Conservation (phyloP, 306 rosid genomes). For the Echinosophora koreensis region DNA sequence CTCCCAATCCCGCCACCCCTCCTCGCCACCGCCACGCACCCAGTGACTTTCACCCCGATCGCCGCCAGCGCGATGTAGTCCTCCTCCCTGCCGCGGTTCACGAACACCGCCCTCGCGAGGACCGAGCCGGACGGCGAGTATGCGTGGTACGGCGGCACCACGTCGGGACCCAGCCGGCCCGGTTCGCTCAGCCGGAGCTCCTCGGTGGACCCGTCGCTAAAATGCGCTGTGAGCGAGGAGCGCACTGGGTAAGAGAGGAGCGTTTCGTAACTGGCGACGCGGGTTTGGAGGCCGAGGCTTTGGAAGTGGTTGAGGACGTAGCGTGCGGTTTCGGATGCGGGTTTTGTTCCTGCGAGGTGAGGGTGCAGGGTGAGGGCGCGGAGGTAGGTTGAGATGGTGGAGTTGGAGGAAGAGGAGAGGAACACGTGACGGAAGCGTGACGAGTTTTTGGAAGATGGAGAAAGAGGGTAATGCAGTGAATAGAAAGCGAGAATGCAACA, state of each 20-base stretch:
- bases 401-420: constrained; percentile 74
- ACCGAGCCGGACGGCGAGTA: constrained; percentile 91
- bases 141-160: constrained; percentile 83
- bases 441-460: background rate
- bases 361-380: constrained; percentile 82
- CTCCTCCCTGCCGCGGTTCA: constrained; percentile 70
- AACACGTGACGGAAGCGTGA: constrained; percentile 53
- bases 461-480: constrained; percentile 58
- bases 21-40: constrained; percentile 75
- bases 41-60: constrained; percentile 67
- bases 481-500: constrained; percentile 69
- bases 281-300: constrained; percentile 61
- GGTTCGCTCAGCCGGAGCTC: constrained; percentile 52
- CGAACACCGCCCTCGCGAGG: constrained; percentile 63
- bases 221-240: constrained; percentile 69
- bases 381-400: constrained; percentile 75
- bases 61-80: constrained; percentile 65
- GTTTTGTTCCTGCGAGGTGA: constrained; percentile 90
- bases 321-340: constrained; percentile 52
- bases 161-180: background rate
- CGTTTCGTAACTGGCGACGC: constrained; percentile 53
- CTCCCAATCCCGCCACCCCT: constrained; percentile 68
- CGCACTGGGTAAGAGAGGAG: constrained; percentile 79
- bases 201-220: constrained; percentile 52
- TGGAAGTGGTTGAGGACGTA: constrained; percentile 65